phyloP scores from a whole-genome alignment of 2,329 filamentous ascomycete species.

The Trichoderma asperellum region DNA sequence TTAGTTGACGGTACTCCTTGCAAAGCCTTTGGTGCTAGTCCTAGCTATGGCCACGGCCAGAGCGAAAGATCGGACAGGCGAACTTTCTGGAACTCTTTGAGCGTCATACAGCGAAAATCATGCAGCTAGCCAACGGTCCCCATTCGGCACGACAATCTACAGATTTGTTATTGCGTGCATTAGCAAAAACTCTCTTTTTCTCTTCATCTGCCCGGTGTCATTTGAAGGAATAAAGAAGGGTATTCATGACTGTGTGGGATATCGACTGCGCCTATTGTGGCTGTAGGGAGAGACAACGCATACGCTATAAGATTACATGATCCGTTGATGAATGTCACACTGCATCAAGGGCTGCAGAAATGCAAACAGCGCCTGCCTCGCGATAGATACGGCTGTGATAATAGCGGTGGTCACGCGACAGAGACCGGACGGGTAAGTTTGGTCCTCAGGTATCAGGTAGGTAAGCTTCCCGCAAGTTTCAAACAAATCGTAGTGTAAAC shows the following conservation, averaged over 20 bases:
- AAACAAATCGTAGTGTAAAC: not conserved
- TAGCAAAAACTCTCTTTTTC: conserved; percentile 15
- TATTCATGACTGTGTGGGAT: not conserved
- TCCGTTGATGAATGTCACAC: conserved; percentile 5
- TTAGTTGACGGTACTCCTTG: not conserved
- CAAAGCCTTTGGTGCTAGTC: not conserved
- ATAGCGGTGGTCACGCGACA: not conserved
- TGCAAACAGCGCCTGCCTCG: not conserved
- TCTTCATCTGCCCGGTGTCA: too few species aligned
- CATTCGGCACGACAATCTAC: not conserved
- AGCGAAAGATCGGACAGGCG: not conserved
- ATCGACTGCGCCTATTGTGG: not conserved
- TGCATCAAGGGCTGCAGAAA: conserved; percentile 15
- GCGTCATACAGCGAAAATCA: not conserved
- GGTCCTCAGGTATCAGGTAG: too few species aligned
- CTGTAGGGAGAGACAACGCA: not conserved
- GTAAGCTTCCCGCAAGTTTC: not conserved
- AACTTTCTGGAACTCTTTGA: not conserved
- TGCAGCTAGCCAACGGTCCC: not conserved
- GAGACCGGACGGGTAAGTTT: not conserved
- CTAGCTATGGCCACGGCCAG: not conserved
- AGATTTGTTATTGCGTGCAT: not conserved
- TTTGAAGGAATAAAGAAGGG: not conserved
- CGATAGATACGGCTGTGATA: not conserved
- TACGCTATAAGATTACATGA: not conserved